A percentile compares a stretch with the other conserved stretches of the same genome.
Evolutionary conservation across 1,284 basidiomycete genomes (phyloP).

Genomic region (Melampsora larici-populina): DNA sequence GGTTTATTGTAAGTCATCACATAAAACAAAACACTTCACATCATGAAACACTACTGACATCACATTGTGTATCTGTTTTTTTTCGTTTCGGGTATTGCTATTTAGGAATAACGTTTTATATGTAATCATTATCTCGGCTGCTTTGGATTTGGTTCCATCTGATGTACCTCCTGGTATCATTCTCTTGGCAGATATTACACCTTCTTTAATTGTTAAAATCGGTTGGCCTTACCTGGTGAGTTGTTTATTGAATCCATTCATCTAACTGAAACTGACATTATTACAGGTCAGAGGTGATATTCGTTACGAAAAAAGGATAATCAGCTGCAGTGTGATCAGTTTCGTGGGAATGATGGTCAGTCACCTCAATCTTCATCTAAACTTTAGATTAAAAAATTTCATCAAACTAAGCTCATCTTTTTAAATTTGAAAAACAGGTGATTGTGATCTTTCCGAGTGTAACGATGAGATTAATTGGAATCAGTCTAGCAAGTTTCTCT

Average conservation of each 20-base stretch:
- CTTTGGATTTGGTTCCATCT: slow-evolving; percentile 85
- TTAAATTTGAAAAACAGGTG: slow-evolving; percentile 59
- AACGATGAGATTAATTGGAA: slow-evolving; percentile 73
- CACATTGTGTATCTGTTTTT: not conserved
- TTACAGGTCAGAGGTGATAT: slow-evolving; percentile 61
- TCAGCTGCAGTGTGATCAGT: slow-evolving; percentile 61
- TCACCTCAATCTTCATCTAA: slow-evolving; percentile 10
- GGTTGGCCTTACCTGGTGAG: slow-evolving; percentile 85
- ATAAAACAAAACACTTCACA: not conserved
- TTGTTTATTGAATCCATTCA: slow-evolving; percentile 47
- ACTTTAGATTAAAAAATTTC: slow-evolving; percentile 67
- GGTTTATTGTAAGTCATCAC: not conserved
- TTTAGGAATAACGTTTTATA: slow-evolving; percentile 58
- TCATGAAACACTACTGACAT: not conserved
- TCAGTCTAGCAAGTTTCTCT: slow-evolving; percentile 82
- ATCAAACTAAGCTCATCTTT: slow-evolving; percentile 3
- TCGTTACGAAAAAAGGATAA: slow-evolving; percentile 69
- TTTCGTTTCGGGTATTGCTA: not conserved
- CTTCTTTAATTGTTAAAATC: slow-evolving; percentile 67
- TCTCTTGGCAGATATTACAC: slow-evolving; percentile 54
- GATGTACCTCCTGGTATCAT: slow-evolving; percentile 67
- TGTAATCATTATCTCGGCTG: slow-evolving; percentile 93
- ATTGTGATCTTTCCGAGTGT: slow-evolving; percentile 73
- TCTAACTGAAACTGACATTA: not conserved
- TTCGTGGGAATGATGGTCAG: slow-evolving; percentile 51